phyloP scores from a whole-genome alignment of 2,329 filamentous ascomycete species.

The Ascochyta pisi region DNA sequence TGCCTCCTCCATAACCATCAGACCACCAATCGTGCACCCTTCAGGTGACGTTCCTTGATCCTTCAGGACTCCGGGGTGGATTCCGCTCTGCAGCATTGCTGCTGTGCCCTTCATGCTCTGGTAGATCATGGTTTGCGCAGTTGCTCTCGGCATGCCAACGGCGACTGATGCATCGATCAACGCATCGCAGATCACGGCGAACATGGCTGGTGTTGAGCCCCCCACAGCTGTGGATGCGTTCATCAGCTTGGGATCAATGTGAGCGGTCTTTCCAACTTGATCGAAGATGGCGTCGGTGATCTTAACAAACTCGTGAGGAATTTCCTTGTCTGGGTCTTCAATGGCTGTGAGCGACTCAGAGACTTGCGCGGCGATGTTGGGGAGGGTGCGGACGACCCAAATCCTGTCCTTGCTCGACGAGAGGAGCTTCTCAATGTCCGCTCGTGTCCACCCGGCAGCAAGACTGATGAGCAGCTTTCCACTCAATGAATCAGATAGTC shows the following conservation, averaged over 20 bases:
- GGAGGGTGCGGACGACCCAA: conserved; percentile 52
- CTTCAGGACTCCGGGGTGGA: conserved; percentile 36
- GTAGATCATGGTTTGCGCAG: conserved; percentile 40
- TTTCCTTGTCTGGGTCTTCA: conserved; percentile 29
- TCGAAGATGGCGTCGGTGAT: conserved; percentile 34
- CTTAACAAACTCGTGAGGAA: conserved; percentile 22
- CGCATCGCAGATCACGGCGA: conserved; percentile 41
- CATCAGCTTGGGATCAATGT: conserved; percentile 34
- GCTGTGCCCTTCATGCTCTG: conserved; percentile 42
- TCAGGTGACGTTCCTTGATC: conserved; percentile 42
- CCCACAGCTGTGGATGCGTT: conserved; percentile 38
- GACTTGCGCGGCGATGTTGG: conserved; percentile 56
- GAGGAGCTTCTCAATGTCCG: conserved; percentile 50
- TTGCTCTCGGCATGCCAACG: conserved; percentile 31
- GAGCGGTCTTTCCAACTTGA: conserved; percentile 31
- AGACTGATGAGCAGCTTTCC: conserved; percentile 61
- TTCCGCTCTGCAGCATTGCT: conserved; percentile 39
- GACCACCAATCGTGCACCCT: conserved; percentile 43
- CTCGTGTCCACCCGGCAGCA: conserved; percentile 57
- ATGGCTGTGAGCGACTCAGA: conserved; percentile 51
- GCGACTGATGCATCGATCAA: conserved; percentile 43
- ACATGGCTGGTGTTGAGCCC: conserved; percentile 43
- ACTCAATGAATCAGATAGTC: conserved; percentile 49
- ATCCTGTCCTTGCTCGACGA: conserved; percentile 10
- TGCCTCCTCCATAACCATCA: conserved; percentile 44